Conservation (phyloP, 805 yeast genomes). For the Metschnikowia matae region DNA sequence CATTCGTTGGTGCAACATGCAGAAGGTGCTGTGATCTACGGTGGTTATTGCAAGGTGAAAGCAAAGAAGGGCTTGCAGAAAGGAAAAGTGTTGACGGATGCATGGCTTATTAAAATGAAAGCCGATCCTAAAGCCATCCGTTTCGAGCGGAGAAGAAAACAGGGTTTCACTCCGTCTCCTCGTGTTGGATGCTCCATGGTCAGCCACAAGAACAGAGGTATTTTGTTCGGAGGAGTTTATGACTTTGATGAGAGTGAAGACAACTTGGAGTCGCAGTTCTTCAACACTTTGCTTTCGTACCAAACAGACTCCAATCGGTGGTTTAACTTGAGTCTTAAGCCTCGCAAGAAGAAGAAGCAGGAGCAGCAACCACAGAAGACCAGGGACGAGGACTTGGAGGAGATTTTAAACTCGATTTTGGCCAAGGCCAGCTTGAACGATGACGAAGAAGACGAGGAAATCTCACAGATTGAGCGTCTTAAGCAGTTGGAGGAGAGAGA, state of each 20-base stretch:
- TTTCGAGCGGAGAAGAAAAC: slow-evolving; percentile 88
- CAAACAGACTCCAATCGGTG: slow-evolving; percentile 86
- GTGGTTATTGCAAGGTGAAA: slow-evolving; percentile 92
- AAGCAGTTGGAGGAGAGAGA: slow-evolving; percentile 36
- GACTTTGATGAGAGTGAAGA: slow-evolving; percentile 96
- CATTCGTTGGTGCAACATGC: slow-evolving; percentile 77
- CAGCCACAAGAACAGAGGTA: slow-evolving; percentile 85
- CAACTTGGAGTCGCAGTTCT: slow-evolving; percentile 77
- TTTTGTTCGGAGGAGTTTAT: slow-evolving; percentile 91
- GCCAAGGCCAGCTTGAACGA: slow-evolving; percentile 68
- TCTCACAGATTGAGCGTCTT: slow-evolving; percentile 34
- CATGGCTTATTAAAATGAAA: slow-evolving; percentile 87
- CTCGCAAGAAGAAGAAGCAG: slow-evolving; percentile 50
- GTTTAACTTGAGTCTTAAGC: slow-evolving; percentile 67
- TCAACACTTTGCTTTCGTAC: slow-evolving; percentile 74
- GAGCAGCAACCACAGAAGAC: slow-evolving; percentile 41
- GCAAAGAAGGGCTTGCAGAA: slow-evolving; percentile 84
- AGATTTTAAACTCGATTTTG: slow-evolving; percentile 67
- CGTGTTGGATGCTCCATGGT: slow-evolving; percentile 94
- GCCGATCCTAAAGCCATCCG: slow-evolving; percentile 69
- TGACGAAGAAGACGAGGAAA: slow-evolving; percentile 40
- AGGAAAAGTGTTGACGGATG: slow-evolving; percentile 83
- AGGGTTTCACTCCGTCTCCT: slow-evolving; percentile 87
- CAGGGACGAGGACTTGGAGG: slow-evolving; percentile 79
- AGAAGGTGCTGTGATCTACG: slow-evolving; percentile 84